These are phyloP conservation scores for Rhodotorula taiwanensis DNA, from an alignment of 768 basidiomycete genomes.

Conservation along the genomic window DNA sequence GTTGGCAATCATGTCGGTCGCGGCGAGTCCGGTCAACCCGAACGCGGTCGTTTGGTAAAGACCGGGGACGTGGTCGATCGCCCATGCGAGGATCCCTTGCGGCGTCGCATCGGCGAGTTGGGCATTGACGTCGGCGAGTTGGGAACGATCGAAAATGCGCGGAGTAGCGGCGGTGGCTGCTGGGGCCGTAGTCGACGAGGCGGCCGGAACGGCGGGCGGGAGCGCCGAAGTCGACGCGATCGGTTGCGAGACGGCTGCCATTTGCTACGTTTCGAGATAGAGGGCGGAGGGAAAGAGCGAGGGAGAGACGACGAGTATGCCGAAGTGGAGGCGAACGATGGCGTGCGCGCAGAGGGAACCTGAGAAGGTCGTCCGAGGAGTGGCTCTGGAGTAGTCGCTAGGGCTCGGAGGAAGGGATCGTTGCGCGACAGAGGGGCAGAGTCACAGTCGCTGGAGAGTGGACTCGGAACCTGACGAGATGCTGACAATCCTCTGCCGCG, in stretches of 20 bases:
- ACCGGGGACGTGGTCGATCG: constrained; percentile 64
- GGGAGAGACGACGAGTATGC: no score
- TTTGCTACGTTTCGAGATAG: background rate
- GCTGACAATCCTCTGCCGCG: no score
- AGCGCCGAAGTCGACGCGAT: background rate
- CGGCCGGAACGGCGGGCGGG: background rate
- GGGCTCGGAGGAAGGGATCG: no score
- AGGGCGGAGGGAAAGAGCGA: no score
- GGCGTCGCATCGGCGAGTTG: constrained; percentile 66
- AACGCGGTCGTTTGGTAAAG: constrained; percentile 87
- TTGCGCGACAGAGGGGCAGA: no score
- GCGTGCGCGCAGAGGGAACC: no score
- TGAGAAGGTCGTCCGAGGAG: no score
- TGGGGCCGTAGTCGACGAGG: background rate
- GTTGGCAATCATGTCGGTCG: constrained; percentile 89
- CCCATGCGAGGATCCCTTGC: constrained; percentile 81
- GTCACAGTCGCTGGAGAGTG: no score
- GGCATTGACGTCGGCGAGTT: constrained; percentile 55
- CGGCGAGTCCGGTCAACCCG: constrained; percentile 86
- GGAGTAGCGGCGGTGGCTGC: background rate
- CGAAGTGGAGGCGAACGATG: no score
- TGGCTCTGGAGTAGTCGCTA: no score
- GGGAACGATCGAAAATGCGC: constrained; percentile 13
- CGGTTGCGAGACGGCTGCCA: background rate
- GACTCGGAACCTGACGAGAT: no score